A percentile compares a stretch with the other conserved stretches of the same genome.
These are phyloP conservation scores for Pleurotus ostreatus DNA, from an alignment of 768 basidiomycete species.

Conservation along the genomic window DNA sequence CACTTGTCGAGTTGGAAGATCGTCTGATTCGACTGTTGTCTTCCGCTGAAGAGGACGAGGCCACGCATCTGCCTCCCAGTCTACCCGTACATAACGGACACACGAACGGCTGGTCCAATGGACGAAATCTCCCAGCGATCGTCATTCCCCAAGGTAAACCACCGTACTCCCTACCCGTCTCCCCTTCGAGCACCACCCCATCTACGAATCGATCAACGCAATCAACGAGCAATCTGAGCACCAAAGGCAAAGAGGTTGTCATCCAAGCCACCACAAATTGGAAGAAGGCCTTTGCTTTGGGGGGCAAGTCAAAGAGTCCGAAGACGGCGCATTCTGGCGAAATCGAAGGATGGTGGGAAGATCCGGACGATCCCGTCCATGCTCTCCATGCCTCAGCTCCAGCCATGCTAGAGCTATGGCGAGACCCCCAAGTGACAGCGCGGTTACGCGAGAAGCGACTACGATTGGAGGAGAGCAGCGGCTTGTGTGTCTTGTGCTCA, in stretches of 20 bases:
- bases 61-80: conserved; percentile 47
- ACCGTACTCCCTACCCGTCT: conserved; percentile 24
- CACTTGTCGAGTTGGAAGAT: conserved; percentile 67
- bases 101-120: conserved; percentile 22
- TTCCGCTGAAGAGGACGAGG: conserved; percentile 67
- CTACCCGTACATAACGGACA: conserved; percentile 24
- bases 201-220: conserved; percentile 18
- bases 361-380: conserved; percentile 80
- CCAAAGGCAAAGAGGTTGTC: conserved; percentile 47
- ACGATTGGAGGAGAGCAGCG: conserved; percentile 77
- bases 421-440: conserved; percentile 61
- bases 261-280: conserved; percentile 63
- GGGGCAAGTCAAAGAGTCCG: conserved; percentile 58
- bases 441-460: conserved; percentile 61
- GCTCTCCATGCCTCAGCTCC: conserved; percentile 57
- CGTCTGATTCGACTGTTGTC: conserved; percentile 64
- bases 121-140: conserved; percentile 49
- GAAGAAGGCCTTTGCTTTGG: conserved; percentile 65
- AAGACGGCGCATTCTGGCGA: conserved; percentile 69
- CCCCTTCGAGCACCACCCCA: conserved; percentile 23
- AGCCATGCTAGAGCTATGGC: conserved; percentile 74
- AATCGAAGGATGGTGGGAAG: conserved; percentile 82
- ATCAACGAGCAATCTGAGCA: conserved; percentile 26
- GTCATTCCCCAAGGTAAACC: conserved; percentile 36
- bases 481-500: conserved; percentile 56